Base-by-base conservation (phyloP, 148 eudicot species). In the Persicaria tinctoria region DNA sequence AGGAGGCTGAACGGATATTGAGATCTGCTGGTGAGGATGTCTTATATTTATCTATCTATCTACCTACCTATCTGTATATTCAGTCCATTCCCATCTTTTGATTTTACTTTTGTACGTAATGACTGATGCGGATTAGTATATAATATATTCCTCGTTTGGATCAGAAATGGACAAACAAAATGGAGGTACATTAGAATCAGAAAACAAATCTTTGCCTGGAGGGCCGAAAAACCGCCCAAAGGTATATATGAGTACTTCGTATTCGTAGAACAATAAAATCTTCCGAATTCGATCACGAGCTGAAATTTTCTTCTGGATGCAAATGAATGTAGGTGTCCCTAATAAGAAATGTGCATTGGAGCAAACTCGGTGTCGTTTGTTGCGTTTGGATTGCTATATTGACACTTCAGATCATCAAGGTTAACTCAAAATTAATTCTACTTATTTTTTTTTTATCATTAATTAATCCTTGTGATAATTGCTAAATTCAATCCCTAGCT, bases 351-450 rank as follows among this genome's bases (percentile, higher is more conserved):
- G 83, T 87, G 51, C 76, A 78, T 60, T 87, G 90, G 90, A 86
- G 76, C 62, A 80, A 77, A 60, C 83, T 82, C 27, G 83, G 74
- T 32, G 77, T 85, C 71, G 78, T 87, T 48, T 74, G 68, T 68
- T 79, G 84, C 51, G 90, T 87, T 51, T 87, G 90, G 90, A 46
- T 83, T 48, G 80, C 75, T 0, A 78, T 87, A 71, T 84, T 87
- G 10, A 85, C 79, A 18, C 84, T 85, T 2, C 84, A 87, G 71
- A 78, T 87, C 6, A 73, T 51, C 51, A 83, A 86, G 83, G 89
- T 86, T 2, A 51, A 5, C 6, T 76, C 27, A 8, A 12, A 27
- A 73, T 5, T 5, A 12, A 32, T 51, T 1, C 27, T 50, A n/a
- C 17, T 11, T 13, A 23, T 23, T 23, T 23, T 23, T 23, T 23